A percentile compares a stretch with the other conserved stretches of the same genome.
phyloP scores from a whole-genome alignment of 176 grass and related monocot genomes.

The Triticum timopheevii region DNA sequence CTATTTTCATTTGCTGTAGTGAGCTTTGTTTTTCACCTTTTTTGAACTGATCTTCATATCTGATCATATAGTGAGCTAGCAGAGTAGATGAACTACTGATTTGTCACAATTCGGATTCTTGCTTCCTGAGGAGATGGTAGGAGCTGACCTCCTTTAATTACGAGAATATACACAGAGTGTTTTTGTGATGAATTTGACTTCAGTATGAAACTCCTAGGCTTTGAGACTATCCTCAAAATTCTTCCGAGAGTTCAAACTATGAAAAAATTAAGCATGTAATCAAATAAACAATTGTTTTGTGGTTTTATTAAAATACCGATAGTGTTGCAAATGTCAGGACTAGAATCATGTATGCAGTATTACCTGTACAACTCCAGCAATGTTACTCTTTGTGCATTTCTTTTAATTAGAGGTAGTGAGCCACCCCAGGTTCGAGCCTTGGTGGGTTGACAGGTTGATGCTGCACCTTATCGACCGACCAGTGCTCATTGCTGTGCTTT shows the following conservation, averaged over 20 bases:
- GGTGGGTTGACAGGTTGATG: background rate
- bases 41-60: background rate
- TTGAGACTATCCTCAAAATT: background rate
- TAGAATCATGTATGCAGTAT: background rate
- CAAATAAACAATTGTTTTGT: background rate
- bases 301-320: background rate
- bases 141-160: background rate
- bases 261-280: background rate
- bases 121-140: background rate
- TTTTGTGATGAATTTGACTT: background rate
- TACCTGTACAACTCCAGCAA: background rate
- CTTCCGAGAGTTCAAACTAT: background rate
- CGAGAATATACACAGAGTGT: background rate
- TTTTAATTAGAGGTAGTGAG: background rate
- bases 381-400: background rate
- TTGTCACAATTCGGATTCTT: background rate
- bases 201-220: background rate
- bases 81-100: background rate
- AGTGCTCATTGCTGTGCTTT: background rate
- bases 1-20: background rate
- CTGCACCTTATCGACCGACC: background rate
- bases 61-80: background rate
- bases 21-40: constrained; percentile 5
- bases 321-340: background rate
- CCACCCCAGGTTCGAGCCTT: background rate